phyloP scores from a whole-genome alignment of 495 filamentous ascomycete species.

The Aspergillus panamensis region DNA sequence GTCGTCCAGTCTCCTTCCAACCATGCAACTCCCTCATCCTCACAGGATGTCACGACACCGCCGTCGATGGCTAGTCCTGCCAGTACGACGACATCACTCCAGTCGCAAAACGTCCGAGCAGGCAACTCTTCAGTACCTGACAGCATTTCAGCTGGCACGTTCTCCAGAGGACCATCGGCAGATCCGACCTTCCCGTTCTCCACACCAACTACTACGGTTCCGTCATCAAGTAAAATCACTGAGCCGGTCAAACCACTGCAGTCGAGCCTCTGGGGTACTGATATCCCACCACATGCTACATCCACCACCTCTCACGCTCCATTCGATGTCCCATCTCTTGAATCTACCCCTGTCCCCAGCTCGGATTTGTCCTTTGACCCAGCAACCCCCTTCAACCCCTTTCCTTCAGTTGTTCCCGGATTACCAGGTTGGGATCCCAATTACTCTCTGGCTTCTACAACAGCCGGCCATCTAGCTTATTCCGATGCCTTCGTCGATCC shows the following conservation, averaged over 20 bases:
- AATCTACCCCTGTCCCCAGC: constrained; percentile 23
- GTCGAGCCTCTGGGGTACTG: constrained; percentile 21
- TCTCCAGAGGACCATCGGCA: constrained; percentile 39
- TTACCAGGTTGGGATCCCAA: constrained; percentile 48
- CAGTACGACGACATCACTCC: constrained; percentile 39
- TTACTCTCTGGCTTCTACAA: constrained; percentile 44
- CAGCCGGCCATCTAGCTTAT: constrained; percentile 38
- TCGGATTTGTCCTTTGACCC: constrained; percentile 38
- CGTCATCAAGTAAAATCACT: constrained; percentile 17
- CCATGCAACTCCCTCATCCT: constrained; percentile 44
- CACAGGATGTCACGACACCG: constrained; percentile 44
- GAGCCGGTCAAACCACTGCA: constrained; percentile 24
- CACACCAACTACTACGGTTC: constrained; percentile 22
- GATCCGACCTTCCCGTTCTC: constrained; percentile 31
- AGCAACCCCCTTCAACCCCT: constrained; percentile 42
- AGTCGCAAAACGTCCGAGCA: constrained; percentile 33
- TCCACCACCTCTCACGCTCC: constrained; percentile 17
- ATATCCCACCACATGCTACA: constrained; percentile 21
- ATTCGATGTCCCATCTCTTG: constrained; percentile 26
- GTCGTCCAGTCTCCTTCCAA: constrained; percentile 60
- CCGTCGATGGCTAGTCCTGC: constrained; percentile 50
- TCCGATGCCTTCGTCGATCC: constrained; percentile 38
- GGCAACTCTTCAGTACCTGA: constrained; percentile 32
- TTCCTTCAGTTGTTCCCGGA: constrained; percentile 45
- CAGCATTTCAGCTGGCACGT: constrained; percentile 30